A percentile compares a stretch with the other conserved stretches of the same genome.
Conservation (phyloP, 108 stramenopile genomes). For the Nannochloropsis salina region DNA sequence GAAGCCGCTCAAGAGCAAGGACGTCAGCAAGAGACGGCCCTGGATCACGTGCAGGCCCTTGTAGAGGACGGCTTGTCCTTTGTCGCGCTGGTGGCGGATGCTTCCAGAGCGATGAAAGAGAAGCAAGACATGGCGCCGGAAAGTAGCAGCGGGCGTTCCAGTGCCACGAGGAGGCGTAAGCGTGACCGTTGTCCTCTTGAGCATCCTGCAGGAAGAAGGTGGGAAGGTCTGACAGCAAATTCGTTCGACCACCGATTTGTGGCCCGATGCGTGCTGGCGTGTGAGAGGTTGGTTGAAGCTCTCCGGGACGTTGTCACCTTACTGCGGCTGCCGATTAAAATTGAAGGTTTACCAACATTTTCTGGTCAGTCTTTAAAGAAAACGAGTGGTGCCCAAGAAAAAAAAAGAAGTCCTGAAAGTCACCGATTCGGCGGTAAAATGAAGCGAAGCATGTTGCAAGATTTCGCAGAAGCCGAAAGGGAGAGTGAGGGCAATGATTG, state of each 20-base stretch:
- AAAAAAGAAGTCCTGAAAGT: no score
- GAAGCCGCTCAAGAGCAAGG: neutral
- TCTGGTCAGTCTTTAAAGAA: no score
- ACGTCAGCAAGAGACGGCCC: neutral
- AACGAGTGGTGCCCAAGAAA: no score
- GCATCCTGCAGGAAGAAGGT: neutral
- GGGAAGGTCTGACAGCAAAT: neutral
- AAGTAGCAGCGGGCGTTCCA: neutral
- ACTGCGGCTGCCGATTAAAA: slow-evolving; percentile 5
- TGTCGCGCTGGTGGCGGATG: neutral
- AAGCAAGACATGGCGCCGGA: neutral
- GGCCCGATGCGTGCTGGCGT: neutral
- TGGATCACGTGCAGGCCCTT: neutral
- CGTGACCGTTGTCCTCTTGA: neutral
- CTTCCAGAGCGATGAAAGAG: neutral
- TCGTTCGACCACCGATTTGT: neutral
- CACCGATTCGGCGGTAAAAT: no score
- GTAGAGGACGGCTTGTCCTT: neutral
- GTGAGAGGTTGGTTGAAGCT: neutral
- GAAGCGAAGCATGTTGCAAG: neutral
- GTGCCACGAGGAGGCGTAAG: neutral
- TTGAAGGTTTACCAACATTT: neutral
- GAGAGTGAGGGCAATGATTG: neutral
- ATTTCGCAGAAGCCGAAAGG: neutral
- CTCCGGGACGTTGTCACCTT: neutral